phyloP scores from a whole-genome alignment of 2,329 filamentous ascomycete species.

The Fusarium tanahbumbuense region DNA sequence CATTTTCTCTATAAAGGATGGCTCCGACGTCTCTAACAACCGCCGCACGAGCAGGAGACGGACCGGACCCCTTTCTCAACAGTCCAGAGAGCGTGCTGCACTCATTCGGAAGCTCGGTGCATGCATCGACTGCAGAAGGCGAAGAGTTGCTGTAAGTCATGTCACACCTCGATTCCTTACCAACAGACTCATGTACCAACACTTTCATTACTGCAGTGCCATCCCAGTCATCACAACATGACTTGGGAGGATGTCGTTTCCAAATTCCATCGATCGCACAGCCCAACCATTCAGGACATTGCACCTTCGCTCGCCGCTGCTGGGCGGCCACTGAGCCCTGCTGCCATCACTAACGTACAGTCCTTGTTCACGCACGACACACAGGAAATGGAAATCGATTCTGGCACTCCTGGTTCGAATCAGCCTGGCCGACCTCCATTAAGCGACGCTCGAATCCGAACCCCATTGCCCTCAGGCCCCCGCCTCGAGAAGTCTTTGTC shows the following conservation, averaged over 20 bases:
- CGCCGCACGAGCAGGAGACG: conserved; percentile 68
- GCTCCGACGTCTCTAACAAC: conserved; percentile 63
- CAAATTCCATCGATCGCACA: conserved; percentile 65
- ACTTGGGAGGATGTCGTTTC: conserved; percentile 69
- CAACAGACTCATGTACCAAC: conserved; percentile 35
- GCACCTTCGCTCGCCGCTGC: conserved; percentile 55
- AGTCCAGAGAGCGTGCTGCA: conserved; percentile 69
- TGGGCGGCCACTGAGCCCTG: conserved; percentile 61
- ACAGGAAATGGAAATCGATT: conserved; percentile 69
- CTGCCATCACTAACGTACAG: conserved; percentile 52
- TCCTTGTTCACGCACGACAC: conserved; percentile 58
- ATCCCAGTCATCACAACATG: conserved; percentile 70
- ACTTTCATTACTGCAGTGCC: conserved; percentile 57
- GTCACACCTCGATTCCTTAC: not conserved
- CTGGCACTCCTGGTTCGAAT: conserved; percentile 46
- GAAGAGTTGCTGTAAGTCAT: conserved; percentile 68
- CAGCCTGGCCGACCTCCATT: conserved; percentile 55
- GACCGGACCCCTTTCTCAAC: conserved; percentile 68
- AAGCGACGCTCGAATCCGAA: conserved; percentile 64
- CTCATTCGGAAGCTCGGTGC: conserved; percentile 70
- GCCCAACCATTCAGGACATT: conserved; percentile 63
- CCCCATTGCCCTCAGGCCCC: conserved; percentile 67
- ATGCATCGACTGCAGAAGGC: conserved; percentile 65
- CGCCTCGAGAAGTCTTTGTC: conserved; percentile 64
- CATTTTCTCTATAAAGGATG: conserved; percentile 68